These are phyloP conservation scores for Lasiosphaeria ovina DNA, from an alignment of 495 filamentous ascomycete species.

Conservation along the genomic window DNA sequence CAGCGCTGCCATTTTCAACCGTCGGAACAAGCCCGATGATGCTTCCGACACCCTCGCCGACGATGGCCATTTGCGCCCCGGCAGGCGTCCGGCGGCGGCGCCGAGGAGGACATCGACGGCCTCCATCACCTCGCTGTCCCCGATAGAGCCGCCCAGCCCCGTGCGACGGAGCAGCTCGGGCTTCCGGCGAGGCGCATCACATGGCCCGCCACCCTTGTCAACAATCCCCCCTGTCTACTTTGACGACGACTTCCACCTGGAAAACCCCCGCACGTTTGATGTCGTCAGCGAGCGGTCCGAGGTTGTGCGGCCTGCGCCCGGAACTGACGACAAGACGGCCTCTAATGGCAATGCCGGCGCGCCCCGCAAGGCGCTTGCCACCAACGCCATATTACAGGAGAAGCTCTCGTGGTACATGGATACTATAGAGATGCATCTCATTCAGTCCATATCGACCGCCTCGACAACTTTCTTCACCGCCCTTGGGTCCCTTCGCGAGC, in stretches of 20 bases:
- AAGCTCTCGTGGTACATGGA: conserved; percentile 99
- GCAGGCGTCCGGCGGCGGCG: conserved; percentile 37
- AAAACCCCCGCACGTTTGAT: conserved; percentile 95
- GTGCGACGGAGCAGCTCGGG: conserved; percentile 53
- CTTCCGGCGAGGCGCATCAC: conserved; percentile 48
- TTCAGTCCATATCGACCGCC: conserved; percentile 91
- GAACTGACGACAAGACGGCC: conserved; percentile 52
- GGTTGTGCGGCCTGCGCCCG: conserved; percentile 68
- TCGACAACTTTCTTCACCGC: conserved; percentile 97
- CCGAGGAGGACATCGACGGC: conserved; percentile 46
- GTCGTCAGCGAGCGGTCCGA: conserved; percentile 95
- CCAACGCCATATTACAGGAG: conserved; percentile 97
- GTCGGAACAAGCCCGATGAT: conserved; percentile 51
- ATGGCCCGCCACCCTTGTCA: conserved; percentile 78
- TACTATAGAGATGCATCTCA: conserved; percentile 95
- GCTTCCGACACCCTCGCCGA: conserved; percentile 43
- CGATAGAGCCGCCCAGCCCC: conserved; percentile 47
- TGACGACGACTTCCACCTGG: conserved; percentile 90
- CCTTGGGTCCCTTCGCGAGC: conserved; percentile 81
- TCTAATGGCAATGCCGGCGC: conserved; percentile 61
- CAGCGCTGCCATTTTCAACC: conserved; percentile 38
- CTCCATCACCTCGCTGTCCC: conserved; percentile 47
- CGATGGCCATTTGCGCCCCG: conserved; percentile 43
- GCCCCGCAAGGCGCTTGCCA: conserved; percentile 85
- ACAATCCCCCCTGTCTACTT: conserved; percentile 94